phyloP scores from a whole-genome alignment of 78 protist genomes.

The Ministeria vibrans region DNA sequence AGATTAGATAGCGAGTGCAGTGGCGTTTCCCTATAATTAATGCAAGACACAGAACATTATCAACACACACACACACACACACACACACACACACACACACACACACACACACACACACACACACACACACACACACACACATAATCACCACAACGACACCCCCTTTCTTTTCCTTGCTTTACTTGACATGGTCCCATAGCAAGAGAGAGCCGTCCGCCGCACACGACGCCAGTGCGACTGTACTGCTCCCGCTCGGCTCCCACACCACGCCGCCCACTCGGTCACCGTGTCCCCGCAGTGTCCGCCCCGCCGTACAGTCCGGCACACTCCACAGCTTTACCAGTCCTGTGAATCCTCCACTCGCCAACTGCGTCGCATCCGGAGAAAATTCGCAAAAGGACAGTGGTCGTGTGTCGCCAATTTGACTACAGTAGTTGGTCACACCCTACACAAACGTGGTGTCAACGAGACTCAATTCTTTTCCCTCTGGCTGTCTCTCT shows the following conservation, averaged over 20 bases:
- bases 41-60: too few relatives aligned
- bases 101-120: too few relatives aligned
- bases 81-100: too few relatives aligned
- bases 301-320: not conserved
- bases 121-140: too few relatives aligned
- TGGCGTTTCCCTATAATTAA: too few relatives aligned
- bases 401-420: constrained; percentile 8
- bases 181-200: not conserved
- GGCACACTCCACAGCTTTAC: not conserved
- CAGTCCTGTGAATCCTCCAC: not conserved
- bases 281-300: not conserved
- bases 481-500: too few relatives aligned
- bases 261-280: not conserved
- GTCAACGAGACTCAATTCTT: too few relatives aligned
- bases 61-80: too few relatives aligned
- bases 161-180: too few relatives aligned
- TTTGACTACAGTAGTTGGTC: not conserved
- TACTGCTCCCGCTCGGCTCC: not conserved
- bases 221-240: constrained; percentile 5
- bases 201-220: constrained; percentile 3
- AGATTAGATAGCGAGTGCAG: not conserved
- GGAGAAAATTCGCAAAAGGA: constrained; percentile 5
- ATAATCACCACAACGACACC: too few relatives aligned
- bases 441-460: not conserved
- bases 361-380: not conserved